These are phyloP conservation scores for Apiospora phragmitis DNA, from an alignment of 2,329 filamentous ascomycete species.

Conservation along the genomic window DNA sequence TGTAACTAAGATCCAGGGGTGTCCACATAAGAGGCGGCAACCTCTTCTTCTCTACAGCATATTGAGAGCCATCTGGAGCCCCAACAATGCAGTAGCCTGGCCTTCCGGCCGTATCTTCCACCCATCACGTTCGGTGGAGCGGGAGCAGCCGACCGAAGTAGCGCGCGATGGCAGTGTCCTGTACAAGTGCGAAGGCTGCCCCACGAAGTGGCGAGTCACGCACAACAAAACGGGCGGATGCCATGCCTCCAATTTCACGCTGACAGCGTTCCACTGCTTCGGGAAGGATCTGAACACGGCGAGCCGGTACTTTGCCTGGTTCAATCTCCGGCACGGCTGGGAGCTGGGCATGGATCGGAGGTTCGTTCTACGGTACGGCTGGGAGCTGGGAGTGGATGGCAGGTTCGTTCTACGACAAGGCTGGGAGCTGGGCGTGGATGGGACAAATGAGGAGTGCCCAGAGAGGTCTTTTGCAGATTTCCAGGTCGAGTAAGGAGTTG, in stretches of 20 bases:
- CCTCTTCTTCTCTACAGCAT: background rate
- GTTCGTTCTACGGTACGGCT: too few species aligned
- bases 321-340: background rate
- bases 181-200: background rate
- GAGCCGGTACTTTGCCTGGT: background rate
- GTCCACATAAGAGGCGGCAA: background rate
- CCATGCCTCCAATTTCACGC: background rate
- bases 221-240: background rate
- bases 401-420: too few species aligned
- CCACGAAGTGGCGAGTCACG: background rate
- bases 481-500: background rate
- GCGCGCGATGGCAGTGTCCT: background rate
- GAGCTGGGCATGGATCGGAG: background rate
- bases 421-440: background rate
- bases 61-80: background rate
- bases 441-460: background rate
- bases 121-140: background rate
- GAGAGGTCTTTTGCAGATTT: background rate
- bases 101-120: background rate
- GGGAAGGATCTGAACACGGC: background rate
- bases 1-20: background rate
- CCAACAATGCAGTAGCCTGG: too few species aligned
- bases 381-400: too few species aligned
- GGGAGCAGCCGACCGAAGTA: background rate
- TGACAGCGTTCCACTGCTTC: background rate